phyloP scores from a whole-genome alignment of 768 basidiomycete genomes.

The Pleurotus citrinopileatus region DNA sequence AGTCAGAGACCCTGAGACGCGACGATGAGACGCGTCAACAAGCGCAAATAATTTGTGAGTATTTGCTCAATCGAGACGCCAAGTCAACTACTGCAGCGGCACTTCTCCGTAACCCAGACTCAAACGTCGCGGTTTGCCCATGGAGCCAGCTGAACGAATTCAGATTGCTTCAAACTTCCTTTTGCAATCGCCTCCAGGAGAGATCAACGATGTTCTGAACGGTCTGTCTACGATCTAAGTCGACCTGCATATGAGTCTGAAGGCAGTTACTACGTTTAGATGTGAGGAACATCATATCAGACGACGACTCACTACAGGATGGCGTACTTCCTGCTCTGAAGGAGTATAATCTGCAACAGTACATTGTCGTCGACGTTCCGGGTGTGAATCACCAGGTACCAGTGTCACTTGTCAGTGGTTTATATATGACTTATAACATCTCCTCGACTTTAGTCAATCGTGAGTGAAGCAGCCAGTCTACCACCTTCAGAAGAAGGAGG shows the following conservation, averaged over 20 bases:
- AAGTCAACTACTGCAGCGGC: not conserved
- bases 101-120: too few relatives aligned
- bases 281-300: constrained; percentile 83
- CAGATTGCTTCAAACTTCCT: constrained; percentile 75
- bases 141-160: constrained; percentile 66
- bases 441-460: constrained; percentile 57
- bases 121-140: too few relatives aligned
- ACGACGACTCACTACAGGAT: constrained; percentile 80
- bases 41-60: not conserved
- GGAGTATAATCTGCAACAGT: constrained; percentile 87
- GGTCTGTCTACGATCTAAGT: constrained; percentile 40
- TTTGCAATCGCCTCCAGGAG: constrained; percentile 89
- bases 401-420: constrained; percentile 13
- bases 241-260: constrained; percentile 3
- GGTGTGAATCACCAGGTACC: constrained; percentile 72
- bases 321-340: constrained; percentile 75
- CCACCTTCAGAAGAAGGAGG: constrained; percentile 37
- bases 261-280: constrained; percentile 43
- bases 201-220: constrained; percentile 95
- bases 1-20: constrained; percentile 9
- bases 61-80: not conserved
- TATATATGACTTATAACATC: not conserved
- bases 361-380: constrained; percentile 84
- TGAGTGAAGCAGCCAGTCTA: constrained; percentile 69
- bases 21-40: not conserved